Conservation (phyloP, 2,329 filamentous ascomycete species). For the Xylaria sp. region DNA sequence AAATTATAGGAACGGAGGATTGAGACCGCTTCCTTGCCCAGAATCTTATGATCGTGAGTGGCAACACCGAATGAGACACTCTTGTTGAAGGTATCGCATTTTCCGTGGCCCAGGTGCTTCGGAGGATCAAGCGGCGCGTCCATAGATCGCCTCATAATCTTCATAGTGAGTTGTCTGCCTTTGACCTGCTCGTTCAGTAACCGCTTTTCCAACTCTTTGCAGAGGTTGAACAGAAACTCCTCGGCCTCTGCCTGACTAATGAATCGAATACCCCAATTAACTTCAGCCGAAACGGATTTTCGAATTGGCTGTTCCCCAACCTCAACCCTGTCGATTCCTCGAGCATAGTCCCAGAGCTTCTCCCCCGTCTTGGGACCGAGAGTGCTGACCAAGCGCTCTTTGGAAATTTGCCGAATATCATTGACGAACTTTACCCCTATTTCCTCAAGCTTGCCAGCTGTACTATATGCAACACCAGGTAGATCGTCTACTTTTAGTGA, state of each 20-base stretch:
- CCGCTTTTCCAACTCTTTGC: constrained; percentile 83
- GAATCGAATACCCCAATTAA: constrained; percentile 98
- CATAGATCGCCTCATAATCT: constrained; percentile 87
- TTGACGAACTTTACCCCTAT: constrained; percentile 84
- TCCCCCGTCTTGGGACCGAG: constrained; percentile 93
- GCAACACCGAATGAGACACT: constrained; percentile 83
- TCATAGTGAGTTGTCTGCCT: constrained; percentile 89
- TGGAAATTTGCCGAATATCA: constrained; percentile 80
- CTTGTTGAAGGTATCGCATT: constrained; percentile 94
- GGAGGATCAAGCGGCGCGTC: constrained; percentile 91
- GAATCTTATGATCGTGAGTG: constrained; percentile 76
- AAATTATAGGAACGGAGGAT: constrained; percentile 85
- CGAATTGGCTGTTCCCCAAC: constrained; percentile 86
- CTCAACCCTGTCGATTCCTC: constrained; percentile 85
- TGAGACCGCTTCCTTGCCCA: constrained; percentile 85
- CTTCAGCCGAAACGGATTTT: constrained; percentile 96
- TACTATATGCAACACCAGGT: constrained; percentile 92
- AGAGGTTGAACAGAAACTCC: constrained; percentile 87
- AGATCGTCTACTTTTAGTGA: constrained; percentile 81
- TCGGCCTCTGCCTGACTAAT: constrained; percentile 92
- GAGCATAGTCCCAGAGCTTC: constrained; percentile 88
- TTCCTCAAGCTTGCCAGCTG: constrained; percentile 87
- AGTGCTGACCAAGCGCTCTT: constrained; percentile 76
- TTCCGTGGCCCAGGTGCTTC: constrained; percentile 94
- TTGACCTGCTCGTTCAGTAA: constrained; percentile 85